Evolutionary conservation across 805 yeast genomes (phyloP).

Genomic region (Saccharomycopsis javanensis): DNA sequence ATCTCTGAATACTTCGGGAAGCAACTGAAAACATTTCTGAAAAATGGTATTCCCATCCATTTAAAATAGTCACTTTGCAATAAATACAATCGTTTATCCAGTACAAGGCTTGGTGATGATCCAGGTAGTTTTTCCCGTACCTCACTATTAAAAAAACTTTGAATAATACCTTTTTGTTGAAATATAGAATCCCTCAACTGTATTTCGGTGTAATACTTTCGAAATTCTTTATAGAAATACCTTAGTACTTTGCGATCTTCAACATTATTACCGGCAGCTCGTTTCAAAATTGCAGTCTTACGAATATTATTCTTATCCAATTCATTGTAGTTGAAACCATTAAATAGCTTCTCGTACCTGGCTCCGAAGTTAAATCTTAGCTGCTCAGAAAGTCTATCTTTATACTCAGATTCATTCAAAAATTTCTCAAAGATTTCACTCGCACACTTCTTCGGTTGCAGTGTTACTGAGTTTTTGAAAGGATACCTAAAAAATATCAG

Average conservation of each 20-base stretch:
- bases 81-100: neutral
- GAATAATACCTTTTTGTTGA: neutral
- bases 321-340: neutral
- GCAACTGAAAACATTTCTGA: neutral
- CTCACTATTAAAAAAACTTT: neutral
- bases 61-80: constrained; percentile 1
- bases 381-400: neutral
- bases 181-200: neutral
- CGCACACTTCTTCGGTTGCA: neutral
- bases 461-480: neutral
- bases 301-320: neutral
- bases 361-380: neutral
- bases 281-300: neutral
- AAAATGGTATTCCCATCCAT: neutral
- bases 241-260: neutral
- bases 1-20: neutral
- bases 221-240: neutral
- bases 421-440: neutral
- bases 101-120: neutral
- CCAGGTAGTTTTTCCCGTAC: neutral
- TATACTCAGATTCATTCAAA: neutral
- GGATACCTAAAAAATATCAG: neutral
- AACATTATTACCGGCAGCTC: neutral
- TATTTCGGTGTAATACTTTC: neutral
- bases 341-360: neutral